Evolutionary conservation across 495 filamentous ascomycete genomes (phyloP).

Genomic region (Daldinia bambusicola): DNA sequence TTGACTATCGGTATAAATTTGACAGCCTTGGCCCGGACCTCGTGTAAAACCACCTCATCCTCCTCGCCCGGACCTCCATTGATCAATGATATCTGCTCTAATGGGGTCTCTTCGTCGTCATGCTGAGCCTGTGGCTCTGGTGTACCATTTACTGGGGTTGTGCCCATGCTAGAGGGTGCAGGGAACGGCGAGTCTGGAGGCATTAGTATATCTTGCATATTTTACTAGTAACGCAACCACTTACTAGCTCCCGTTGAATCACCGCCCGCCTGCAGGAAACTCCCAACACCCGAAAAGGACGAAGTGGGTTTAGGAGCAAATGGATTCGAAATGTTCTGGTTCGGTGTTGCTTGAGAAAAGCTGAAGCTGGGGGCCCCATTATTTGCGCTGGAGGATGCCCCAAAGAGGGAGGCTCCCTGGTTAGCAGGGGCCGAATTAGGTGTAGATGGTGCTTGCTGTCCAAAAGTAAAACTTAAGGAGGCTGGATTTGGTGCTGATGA

Average conservation of each 20-base stretch:
- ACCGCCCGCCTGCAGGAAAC: conserved; percentile 50
- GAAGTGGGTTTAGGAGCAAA: conserved; percentile 36
- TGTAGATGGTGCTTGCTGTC: conserved; percentile 38
- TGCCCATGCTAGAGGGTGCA: conserved; percentile 63
- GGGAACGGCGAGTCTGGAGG: conserved; percentile 59
- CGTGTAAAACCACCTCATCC: conserved; percentile 71
- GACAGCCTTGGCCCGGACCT: conserved; percentile 70
- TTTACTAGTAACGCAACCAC: conserved; percentile 16
- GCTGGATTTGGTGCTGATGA: conserved; percentile 46
- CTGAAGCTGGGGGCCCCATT: conserved; percentile 44
- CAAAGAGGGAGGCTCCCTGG: conserved; percentile 37
- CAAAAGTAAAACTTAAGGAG: conserved; percentile 51
- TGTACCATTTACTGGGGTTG: conserved; percentile 69
- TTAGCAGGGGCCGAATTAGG: conserved; percentile 43
- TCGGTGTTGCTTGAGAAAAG: conserved; percentile 37
- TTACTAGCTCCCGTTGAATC: conserved; percentile 60
- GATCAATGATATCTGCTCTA: conserved; percentile 72
- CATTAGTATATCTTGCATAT: conserved; percentile 31
- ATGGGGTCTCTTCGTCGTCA: conserved; percentile 61
- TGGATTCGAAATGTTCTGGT: conserved; percentile 29
- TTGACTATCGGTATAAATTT: conserved; percentile 56
- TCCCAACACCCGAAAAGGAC: conserved; percentile 22
- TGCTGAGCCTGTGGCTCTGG: conserved; percentile 66
- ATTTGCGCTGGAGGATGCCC: conserved; percentile 22
- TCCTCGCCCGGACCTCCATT: conserved; percentile 74